Evolutionary conservation across 768 basidiomycete genomes (phyloP).

Genomic region (Harrya chromipes): DNA sequence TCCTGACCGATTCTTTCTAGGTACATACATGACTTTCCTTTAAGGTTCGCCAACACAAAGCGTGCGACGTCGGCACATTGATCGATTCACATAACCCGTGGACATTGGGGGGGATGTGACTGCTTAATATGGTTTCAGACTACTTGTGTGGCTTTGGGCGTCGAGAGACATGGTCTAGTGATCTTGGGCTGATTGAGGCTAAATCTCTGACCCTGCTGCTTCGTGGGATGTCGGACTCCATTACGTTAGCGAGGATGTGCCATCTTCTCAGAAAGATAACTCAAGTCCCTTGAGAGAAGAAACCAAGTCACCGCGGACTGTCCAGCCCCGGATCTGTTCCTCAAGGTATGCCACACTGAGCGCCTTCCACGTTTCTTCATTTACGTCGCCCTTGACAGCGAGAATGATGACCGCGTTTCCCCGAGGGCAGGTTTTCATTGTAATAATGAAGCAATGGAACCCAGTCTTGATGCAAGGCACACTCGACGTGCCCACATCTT

Average conservation of each 20-base stretch:
- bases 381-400: slow-evolving; percentile 10
- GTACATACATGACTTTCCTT: neutral
- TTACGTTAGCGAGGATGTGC: slow-evolving; percentile 15
- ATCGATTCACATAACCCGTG: slow-evolving; percentile 3
- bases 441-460: slow-evolving; percentile 26
- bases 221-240: no score
- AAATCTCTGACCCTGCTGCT: neutral
- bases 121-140: neutral
- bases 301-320: slow-evolving; percentile 14
- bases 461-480: slow-evolving; percentile 13
- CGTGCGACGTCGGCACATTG: neutral
- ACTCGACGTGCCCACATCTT: slow-evolving; percentile 10
- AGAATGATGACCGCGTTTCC: slow-evolving; percentile 10
- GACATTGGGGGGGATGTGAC: neutral
- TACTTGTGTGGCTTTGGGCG: no score
- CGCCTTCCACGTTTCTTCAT: slow-evolving; percentile 12
- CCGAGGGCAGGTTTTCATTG: slow-evolving; percentile 27
- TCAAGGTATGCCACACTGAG: slow-evolving; percentile 1
- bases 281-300: slow-evolving; percentile 8
- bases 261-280: slow-evolving; percentile 18
- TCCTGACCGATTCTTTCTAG: slow-evolving; percentile 2
- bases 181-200: neutral
- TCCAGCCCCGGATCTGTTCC: neutral
- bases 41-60: neutral
- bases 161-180: neutral